Conservation (phyloP, 202 grass and related monocot genomes). For the Digitaria exilis region DNA sequence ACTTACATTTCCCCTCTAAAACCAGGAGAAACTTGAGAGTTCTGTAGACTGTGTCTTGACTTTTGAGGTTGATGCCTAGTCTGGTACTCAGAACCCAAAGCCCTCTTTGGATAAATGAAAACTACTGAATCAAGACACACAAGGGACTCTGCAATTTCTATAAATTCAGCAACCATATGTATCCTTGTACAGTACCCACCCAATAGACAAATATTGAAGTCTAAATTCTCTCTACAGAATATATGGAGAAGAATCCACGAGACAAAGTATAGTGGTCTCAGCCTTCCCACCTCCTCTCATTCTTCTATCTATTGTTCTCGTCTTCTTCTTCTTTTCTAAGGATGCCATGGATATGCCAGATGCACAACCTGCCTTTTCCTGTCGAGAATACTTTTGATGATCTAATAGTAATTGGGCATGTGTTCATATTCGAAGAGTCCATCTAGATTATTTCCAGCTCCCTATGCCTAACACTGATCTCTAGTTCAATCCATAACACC, state of each 20-base stretch:
- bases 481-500: neutral
- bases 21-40: neutral
- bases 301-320: slow-evolving; percentile 3
- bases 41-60: neutral
- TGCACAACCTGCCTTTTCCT: neutral
- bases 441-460: slow-evolving; percentile 8
- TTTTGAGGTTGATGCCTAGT: slow-evolving; percentile 8
- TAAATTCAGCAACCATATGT: neutral
- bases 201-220: slow-evolving; percentile 2
- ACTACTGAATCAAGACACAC: neutral
- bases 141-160: neutral
- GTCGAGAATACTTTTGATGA: neutral
- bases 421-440: neutral
- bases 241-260: slow-evolving; percentile 11
- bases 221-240: neutral
- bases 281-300: neutral
- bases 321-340: slow-evolving; percentile 12
- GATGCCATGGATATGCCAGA: slow-evolving; percentile 15
- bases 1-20: neutral
- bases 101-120: slow-evolving; percentile 4
- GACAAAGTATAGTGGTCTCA: slow-evolving; percentile 18
- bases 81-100: neutral
- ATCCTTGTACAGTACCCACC: neutral
- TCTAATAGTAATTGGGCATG: neutral
- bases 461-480: neutral